These are phyloP conservation scores for Hypoxylon intermedium DNA, from an alignment of 495 filamentous ascomycete species.

Conservation along the genomic window DNA sequence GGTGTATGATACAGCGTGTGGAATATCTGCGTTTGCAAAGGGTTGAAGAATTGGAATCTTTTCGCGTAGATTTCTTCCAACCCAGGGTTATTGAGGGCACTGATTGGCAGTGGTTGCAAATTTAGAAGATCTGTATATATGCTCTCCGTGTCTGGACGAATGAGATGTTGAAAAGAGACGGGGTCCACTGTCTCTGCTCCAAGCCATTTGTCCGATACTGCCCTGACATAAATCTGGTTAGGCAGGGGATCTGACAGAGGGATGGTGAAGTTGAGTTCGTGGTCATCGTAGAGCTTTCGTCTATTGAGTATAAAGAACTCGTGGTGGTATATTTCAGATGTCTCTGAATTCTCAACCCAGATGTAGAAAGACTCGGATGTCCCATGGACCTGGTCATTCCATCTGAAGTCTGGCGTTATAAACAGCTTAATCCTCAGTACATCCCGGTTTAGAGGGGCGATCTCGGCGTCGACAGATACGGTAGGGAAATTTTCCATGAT, in stretches of 20 bases:
- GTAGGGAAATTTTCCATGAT: constrained; percentile 92
- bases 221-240: constrained; percentile 92
- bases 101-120: constrained; percentile 87
- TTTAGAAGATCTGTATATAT: constrained; percentile 94
- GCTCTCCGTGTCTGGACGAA: constrained; percentile 95
- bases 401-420: constrained; percentile 87
- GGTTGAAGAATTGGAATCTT: constrained; percentile 95
- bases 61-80: constrained; percentile 87
- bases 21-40: constrained; percentile 99
- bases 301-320: constrained; percentile 93
- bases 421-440: constrained; percentile 86
- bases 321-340: constrained; percentile 96
- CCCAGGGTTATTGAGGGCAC: constrained; percentile 83
- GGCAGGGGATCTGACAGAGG: constrained; percentile 91
- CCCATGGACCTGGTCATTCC: constrained; percentile 96
- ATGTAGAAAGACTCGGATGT: constrained; percentile 96
- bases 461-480: constrained; percentile 86
- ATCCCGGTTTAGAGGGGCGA: constrained; percentile 93
- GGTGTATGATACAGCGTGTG: constrained; percentile 91
- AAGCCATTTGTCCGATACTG: constrained; percentile 94
- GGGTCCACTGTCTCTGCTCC: constrained; percentile 96
- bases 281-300: constrained; percentile 88
- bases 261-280: constrained; percentile 98
- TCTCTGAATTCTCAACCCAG: constrained; percentile 99
- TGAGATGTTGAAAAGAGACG: constrained; percentile 96